Base-by-base conservation (phyloP, 140 eudicot genomes). In the Erigeron philadelphicus region DNA sequence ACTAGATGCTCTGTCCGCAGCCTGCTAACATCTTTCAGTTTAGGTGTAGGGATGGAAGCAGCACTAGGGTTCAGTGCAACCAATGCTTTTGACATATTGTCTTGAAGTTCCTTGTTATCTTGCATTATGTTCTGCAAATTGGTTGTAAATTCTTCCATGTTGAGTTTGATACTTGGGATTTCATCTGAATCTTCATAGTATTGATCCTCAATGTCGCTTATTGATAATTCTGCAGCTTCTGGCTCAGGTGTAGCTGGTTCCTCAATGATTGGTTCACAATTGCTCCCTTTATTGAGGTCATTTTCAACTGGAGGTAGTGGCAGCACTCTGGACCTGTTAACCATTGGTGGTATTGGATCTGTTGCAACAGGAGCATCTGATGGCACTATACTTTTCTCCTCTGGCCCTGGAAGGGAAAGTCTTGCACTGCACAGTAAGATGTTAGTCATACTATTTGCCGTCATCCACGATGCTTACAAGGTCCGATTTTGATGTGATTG, bases 1-100 rank as follows among this genome's bases (percentile, higher is more conserved):
- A 94, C 99, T 76, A 82, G 91, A 81, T 94, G 99, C 83, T 94
- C 99, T 48, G 99, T 89, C 61, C 99, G 79, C 31, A 94, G 80
- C 5, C 99, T 90, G 59, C 87, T 90, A 64, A 89, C 90, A 68
- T 85, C 82, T 73, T 94, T 94, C 64, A 94, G 81, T 72, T 94
- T 89, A 11, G 91, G 96, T 53, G 83, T 78, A 43, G 99, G 97
- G 41, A 87, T 81, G 7, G 99, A 94, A 73, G 96, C 95, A 45
- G 84, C 80, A 56, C 74, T 80, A 56, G 99, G 90, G 68, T 84
- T 82, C 59, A 89, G 72, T 18, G 97, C 89, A 57, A 94, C 96
- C 17, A 94, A 74, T 16, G 97, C 95, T 78, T 83, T 83, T 52
- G 99, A 89, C 88, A 83, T 77, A 72, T 81, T 86, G 11, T 79